Percentiles rank a stretch among this genome's conserved stretches.
phyloP scores from a whole-genome alignment of 495 filamentous ascomycete species.

The Neurospora sp. region DNA sequence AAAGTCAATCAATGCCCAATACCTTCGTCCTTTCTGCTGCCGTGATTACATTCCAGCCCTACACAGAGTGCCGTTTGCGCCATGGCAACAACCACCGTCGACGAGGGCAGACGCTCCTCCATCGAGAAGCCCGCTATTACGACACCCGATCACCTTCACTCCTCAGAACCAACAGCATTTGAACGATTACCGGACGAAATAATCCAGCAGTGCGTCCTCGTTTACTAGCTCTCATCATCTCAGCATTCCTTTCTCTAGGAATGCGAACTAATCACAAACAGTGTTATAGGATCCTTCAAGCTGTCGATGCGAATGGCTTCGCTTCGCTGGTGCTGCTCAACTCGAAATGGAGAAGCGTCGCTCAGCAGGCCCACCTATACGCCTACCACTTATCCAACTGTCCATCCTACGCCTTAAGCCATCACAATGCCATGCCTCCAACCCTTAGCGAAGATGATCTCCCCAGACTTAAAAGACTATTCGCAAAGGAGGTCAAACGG shows the following conservation, averaged over 20 bases:
- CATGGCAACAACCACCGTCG: slow-evolving; percentile 15
- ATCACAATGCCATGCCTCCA: slow-evolving; percentile 27
- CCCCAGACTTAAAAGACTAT: slow-evolving; percentile 51
- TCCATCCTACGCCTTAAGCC: slow-evolving; percentile 51
- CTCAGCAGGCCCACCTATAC: slow-evolving; percentile 63
- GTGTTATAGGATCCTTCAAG: slow-evolving; percentile 57
- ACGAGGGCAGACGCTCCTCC: slow-evolving; percentile 15
- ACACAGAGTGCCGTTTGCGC: slow-evolving; percentile 1
- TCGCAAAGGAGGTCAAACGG: slow-evolving; percentile 59
- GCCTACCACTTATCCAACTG: slow-evolving; percentile 65
- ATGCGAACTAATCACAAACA: slow-evolving; percentile 3
- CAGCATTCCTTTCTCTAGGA: neutral
- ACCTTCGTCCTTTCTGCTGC: neutral
- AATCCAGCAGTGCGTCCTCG: slow-evolving; percentile 35
- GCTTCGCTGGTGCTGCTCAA: slow-evolving; percentile 77
- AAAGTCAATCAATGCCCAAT: neutral
- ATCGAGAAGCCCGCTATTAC: slow-evolving; percentile 24
- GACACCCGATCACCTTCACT: slow-evolving; percentile 4
- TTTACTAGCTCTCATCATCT: neutral
- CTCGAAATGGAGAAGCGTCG: slow-evolving; percentile 62
- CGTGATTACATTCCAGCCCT: slow-evolving; percentile 5
- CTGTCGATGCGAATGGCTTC: slow-evolving; percentile 67
- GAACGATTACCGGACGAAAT: slow-evolving; percentile 39
- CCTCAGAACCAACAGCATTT: slow-evolving; percentile 22
- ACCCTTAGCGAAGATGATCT: slow-evolving; percentile 43